A percentile compares a stretch with the other conserved stretches of the same genome.
These are phyloP conservation scores for Geotrichum phurueaensis DNA, from an alignment of 1,139 yeast species.

Conservation along the genomic window DNA sequence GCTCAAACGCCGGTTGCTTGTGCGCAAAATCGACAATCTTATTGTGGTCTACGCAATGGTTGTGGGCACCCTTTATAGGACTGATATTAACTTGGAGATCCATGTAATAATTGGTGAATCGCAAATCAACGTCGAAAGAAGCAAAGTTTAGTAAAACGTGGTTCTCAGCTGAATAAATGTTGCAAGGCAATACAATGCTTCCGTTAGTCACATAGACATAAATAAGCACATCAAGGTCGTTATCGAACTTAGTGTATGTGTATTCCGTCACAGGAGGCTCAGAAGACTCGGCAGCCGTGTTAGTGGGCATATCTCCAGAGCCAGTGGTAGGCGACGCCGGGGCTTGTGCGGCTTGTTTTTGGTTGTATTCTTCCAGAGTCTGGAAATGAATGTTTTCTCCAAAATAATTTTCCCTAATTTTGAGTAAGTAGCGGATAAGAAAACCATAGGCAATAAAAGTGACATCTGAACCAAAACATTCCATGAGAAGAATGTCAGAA, in stretches of 20 bases:
- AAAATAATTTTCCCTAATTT: slow-evolving; percentile 81
- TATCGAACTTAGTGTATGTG: slow-evolving; percentile 43
- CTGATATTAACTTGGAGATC: slow-evolving; percentile 42
- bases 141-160: slow-evolving; percentile 62
- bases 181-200: slow-evolving; percentile 62
- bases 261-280: slow-evolving; percentile 11
- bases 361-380: slow-evolving; percentile 74
- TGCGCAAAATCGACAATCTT: slow-evolving; percentile 27
- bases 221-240: slow-evolving; percentile 72
- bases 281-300: not conserved
- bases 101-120: slow-evolving; percentile 92
- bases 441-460: slow-evolving; percentile 74
- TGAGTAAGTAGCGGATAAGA: slow-evolving; percentile 65
- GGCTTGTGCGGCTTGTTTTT: slow-evolving; percentile 18
- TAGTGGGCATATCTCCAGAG: not conserved
- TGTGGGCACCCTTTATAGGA: slow-evolving; percentile 33
- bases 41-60: slow-evolving; percentile 21
- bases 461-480: slow-evolving; percentile 59
- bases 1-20: slow-evolving; percentile 20
- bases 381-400: slow-evolving; percentile 80
- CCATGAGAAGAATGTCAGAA: slow-evolving; percentile 62
- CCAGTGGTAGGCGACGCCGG: not conserved
- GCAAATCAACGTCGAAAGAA: slow-evolving; percentile 63
- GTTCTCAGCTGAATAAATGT: slow-evolving; percentile 59
- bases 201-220: slow-evolving; percentile 67